Evolutionary conservation across 371 early-diverging fungal species (phyloP).

Genomic region (Rhizopus microsporus): DNA sequence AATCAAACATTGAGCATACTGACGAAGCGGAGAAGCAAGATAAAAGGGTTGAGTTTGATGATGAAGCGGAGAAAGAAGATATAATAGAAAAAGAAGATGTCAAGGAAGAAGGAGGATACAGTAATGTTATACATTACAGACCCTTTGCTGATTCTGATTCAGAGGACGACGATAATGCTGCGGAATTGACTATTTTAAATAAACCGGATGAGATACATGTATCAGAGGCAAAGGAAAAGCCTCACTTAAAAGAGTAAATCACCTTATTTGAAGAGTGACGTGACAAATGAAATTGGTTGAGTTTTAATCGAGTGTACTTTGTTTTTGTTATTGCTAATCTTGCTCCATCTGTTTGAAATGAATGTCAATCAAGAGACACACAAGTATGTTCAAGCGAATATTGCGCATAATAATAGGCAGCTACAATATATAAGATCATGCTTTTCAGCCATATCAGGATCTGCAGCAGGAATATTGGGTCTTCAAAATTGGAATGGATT

Average conservation of each 20-base stretch:
- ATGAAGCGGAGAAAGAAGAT: not conserved
- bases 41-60: not conserved
- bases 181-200: conserved; percentile 7
- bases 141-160: conserved; percentile 11
- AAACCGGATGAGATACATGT: conserved; percentile 6
- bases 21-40: conserved; percentile 1
- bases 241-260: conserved; percentile 10
- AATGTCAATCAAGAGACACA: conserved; percentile 35
- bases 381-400: conserved; percentile 56
- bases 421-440: conserved; percentile 76
- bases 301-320: not conserved
- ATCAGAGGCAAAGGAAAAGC: not conserved
- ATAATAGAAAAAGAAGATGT: not conserved
- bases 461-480: conserved; percentile 80
- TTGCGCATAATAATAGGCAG: conserved; percentile 66
- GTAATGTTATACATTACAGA: conserved; percentile 5
- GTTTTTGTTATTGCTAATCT: not conserved
- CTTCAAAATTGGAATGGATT: conserved; percentile 73
- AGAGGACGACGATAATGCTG: conserved; percentile 6
- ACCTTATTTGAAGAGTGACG: not conserved
- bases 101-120: not conserved
- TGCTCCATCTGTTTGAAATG: not conserved
- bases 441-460: conserved; percentile 75
- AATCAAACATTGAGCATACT: not conserved
- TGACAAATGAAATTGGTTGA: not conserved